These are phyloP conservation scores for Aureobasidium sp. DNA, from an alignment of 2,329 filamentous ascomycete species.

Conservation along the genomic window DNA sequence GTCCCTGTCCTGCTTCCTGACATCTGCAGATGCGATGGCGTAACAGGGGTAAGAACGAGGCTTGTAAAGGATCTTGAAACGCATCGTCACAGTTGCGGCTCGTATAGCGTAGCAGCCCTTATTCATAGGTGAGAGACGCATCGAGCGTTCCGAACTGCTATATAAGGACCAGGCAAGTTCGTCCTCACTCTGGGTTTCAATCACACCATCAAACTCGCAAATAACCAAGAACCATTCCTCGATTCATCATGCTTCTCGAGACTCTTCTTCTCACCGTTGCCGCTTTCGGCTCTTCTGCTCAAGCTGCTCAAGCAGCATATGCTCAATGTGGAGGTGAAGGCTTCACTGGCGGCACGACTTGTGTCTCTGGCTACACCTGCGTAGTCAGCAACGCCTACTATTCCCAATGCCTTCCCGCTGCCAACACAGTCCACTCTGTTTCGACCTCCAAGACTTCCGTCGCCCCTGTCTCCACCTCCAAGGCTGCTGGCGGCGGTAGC, in stretches of 20 bases:
- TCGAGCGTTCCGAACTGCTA: background rate
- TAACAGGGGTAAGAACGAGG: background rate
- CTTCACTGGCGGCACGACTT: conserved; percentile 21
- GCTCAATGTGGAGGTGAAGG: conserved; percentile 22
- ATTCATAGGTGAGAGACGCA: too few relatives aligned
- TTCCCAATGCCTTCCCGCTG: conserved; percentile 21
- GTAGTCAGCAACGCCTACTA: conserved; percentile 20
- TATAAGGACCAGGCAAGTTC: background rate
- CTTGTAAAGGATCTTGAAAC: background rate
- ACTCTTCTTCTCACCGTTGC: background rate
- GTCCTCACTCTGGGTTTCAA: background rate
- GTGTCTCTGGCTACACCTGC: conserved; percentile 22
- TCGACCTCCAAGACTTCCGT: background rate
- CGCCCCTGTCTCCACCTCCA: background rate
- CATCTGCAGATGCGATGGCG: background rate
- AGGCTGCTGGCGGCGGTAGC: background rate
- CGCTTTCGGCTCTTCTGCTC: background rate
- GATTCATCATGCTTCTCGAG: background rate
- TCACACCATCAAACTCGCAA: background rate
- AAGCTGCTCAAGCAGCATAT: conserved; percentile 15
- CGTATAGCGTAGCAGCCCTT: background rate
- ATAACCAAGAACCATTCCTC: background rate
- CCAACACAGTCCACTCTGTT: background rate
- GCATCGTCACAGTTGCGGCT: background rate
- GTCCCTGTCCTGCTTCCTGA: background rate